Evolutionary conservation across 1,139 yeast genomes (phyloP).

Genomic region (Martiniozyma asiatica): DNA sequence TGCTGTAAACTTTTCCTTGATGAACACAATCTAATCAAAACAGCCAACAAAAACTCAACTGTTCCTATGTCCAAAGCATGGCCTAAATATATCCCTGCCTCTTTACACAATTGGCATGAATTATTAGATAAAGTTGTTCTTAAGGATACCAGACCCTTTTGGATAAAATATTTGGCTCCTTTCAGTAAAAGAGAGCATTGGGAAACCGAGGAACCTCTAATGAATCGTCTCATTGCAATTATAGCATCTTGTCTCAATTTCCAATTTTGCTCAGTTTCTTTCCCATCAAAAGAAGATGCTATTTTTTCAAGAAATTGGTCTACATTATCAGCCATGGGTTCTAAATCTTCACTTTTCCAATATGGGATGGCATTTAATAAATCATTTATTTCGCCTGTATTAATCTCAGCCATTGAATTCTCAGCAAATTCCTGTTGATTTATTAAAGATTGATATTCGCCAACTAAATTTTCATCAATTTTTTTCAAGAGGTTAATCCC

Average conservation of each 20-base stretch:
- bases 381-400: conserved; percentile 1
- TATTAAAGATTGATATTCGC: conserved; percentile 10
- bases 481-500: conserved; percentile 25
- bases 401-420: background rate
- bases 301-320: conserved; percentile 7
- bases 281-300: conserved; percentile 39
- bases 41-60: conserved; percentile 48
- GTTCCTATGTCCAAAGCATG: conserved; percentile 39
- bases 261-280: conserved; percentile 91
- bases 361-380: conserved; percentile 8
- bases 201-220: no score
- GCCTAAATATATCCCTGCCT: conserved; percentile 41
- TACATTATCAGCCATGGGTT: no score
- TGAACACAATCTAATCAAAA: conserved; percentile 52
- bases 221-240: conserved; percentile 40
- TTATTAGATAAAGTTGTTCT: conserved; percentile 74
- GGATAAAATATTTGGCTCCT: conserved; percentile 44
- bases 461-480: conserved; percentile 20
- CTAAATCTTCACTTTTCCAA: no score
- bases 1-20: conserved; percentile 76
- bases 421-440: conserved; percentile 3
- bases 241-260: conserved; percentile 52
- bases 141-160: conserved; percentile 59
- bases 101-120: conserved; percentile 74
- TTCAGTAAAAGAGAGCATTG: conserved; percentile 23